Percentiles rank a stretch among this genome's conserved stretches.
These are phyloP conservation scores for Ceratobasidium sp. DNA, from an alignment of 1,284 basidiomycete species.

Conservation along the genomic window DNA sequence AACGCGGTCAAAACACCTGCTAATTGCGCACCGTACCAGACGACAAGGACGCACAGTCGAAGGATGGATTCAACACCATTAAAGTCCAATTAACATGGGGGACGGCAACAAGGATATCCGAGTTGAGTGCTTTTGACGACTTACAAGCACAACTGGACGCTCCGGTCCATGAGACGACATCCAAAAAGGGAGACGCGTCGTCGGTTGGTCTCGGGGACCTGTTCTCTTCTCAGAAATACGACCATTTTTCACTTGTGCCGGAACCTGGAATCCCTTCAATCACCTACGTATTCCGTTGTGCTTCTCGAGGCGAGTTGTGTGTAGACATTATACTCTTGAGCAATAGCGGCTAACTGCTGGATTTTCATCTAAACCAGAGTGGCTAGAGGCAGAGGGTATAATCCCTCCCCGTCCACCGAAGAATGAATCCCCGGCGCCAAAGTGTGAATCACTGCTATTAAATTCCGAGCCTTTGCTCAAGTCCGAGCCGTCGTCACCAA, in stretches of 20 bases:
- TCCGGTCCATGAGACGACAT: conserved; percentile 5
- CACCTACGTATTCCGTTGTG: conserved; percentile 11
- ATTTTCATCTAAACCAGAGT: not conserved
- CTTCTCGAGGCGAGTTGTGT: not conserved
- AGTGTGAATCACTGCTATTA: too few relatives aligned
- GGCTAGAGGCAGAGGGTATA: not conserved
- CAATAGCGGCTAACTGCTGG: not conserved
- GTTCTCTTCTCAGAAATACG: not conserved
- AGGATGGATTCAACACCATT: not conserved
- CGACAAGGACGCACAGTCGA: not conserved
- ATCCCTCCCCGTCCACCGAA: not conserved
- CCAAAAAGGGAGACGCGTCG: conserved; percentile 6
- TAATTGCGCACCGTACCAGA: not conserved
- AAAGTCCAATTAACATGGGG: not conserved
- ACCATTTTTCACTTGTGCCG: not conserved
- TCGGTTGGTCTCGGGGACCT: conserved; percentile 1
- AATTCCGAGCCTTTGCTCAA: too few relatives aligned
- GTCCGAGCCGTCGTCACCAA: not conserved
- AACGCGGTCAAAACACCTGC: too few relatives aligned
- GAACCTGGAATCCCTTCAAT: not conserved
- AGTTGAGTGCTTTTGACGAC: not conserved
- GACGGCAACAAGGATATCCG: not conserved
- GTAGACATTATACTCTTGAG: not conserved
- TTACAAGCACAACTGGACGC: not conserved
- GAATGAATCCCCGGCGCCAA: not conserved